Evolutionary conservation across 169 alveolate species (phyloP).

Genomic region (Nephromyces sp.): DNA sequence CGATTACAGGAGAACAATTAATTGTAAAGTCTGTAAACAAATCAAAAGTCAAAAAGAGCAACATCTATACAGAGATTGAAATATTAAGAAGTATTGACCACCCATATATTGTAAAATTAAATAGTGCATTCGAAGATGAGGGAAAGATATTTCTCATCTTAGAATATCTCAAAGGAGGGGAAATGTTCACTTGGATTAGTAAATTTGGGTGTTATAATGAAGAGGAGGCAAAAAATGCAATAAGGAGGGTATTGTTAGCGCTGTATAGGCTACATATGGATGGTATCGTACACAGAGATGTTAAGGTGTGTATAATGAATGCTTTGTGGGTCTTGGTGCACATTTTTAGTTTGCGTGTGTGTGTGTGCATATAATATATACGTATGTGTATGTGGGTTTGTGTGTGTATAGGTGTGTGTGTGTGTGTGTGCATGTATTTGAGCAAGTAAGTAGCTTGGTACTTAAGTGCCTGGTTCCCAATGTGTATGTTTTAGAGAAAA

Average conservation of each 20-base stretch:
- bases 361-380: too few species aligned
- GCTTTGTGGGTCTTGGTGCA: neutral
- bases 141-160: slow-evolving; percentile 61
- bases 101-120: slow-evolving; percentile 58
- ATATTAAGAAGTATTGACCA: slow-evolving; percentile 58
- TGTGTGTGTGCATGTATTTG: too few species aligned
- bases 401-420: too few species aligned
- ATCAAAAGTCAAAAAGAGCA: slow-evolving; percentile 35
- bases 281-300: slow-evolving; percentile 68
- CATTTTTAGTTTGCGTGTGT: too few species aligned
- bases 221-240: slow-evolving; percentile 55
- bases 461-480: too few species aligned
- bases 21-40: slow-evolving; percentile 45
- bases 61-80: slow-evolving; percentile 60
- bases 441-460: too few species aligned
- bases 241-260: slow-evolving; percentile 54
- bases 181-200: slow-evolving; percentile 55
- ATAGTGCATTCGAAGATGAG: slow-evolving; percentile 61
- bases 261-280: slow-evolving; percentile 53
- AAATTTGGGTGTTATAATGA: slow-evolving; percentile 57
- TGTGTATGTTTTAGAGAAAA: too few species aligned
- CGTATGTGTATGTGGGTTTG: too few species aligned
- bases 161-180: slow-evolving; percentile 69
- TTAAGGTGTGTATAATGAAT: slow-evolving; percentile 34
- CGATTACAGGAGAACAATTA: slow-evolving; percentile 39